These are phyloP conservation scores for Plenodomus biglobosus DNA, from an alignment of 2,329 filamentous ascomycete species.

Conservation along the genomic window DNA sequence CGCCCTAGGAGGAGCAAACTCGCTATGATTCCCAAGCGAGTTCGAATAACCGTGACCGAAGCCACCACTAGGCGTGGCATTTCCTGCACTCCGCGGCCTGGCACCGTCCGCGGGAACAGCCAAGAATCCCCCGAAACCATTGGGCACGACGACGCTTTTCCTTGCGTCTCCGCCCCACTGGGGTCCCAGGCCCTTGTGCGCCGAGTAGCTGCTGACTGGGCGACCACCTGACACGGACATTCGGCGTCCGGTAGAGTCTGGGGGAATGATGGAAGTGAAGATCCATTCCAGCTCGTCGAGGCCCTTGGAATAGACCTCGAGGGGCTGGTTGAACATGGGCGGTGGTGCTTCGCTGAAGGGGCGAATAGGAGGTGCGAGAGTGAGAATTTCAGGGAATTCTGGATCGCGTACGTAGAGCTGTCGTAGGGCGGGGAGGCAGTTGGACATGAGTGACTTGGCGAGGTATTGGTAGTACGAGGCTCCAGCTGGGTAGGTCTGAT, in stretches of 20 bases:
- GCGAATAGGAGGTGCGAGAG: constrained; percentile 67
- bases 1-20: constrained; percentile 20
- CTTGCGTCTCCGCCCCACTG: constrained; percentile 62
- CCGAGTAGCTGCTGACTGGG: constrained; percentile 50
- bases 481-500: constrained; percentile 56
- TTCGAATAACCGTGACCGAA: constrained; percentile 32
- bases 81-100: constrained; percentile 40
- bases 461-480: constrained; percentile 81
- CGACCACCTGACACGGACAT: constrained; percentile 46
- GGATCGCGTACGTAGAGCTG: constrained; percentile 85
- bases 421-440: constrained; percentile 70
- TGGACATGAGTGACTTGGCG: constrained; percentile 75
- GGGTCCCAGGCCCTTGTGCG: constrained; percentile 52
- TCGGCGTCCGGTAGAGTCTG: constrained; percentile 47
- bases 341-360: constrained; percentile 51
- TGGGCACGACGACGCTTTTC: constrained; percentile 65
- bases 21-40: constrained; percentile 23
- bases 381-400: constrained; percentile 76
- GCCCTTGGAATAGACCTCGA: constrained; percentile 68
- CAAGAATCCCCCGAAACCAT: constrained; percentile 67
- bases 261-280: constrained; percentile 61
- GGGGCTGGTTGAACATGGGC: constrained; percentile 55
- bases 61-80: constrained; percentile 22
- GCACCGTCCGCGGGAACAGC: constrained; percentile 56
- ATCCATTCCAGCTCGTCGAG: constrained; percentile 69